Percentiles rank a stretch among this genome's conserved stretches.
These are phyloP conservation scores for Penicillium sclerotigenum DNA, from an alignment of 2,329 filamentous ascomycete species.

Conservation along the genomic window DNA sequence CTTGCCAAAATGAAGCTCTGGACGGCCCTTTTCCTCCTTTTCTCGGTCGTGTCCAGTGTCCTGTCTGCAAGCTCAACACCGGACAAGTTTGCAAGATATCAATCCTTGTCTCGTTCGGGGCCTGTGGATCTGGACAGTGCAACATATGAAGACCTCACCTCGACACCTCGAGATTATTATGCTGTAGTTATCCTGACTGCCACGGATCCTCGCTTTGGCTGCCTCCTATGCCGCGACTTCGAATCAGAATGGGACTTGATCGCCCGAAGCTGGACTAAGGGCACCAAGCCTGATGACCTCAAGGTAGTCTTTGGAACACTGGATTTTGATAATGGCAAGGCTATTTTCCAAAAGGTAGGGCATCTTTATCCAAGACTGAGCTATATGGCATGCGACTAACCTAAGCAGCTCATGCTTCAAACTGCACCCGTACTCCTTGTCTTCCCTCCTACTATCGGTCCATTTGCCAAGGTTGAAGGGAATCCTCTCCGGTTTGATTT, in stretches of 20 bases:
- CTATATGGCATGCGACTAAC: constrained; percentile 10
- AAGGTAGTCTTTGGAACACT: constrained; percentile 75
- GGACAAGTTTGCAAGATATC: constrained; percentile 70
- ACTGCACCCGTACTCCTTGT: constrained; percentile 87
- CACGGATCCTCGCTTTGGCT: constrained; percentile 76
- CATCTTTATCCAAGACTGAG: background rate
- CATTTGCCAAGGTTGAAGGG: constrained; percentile 66
- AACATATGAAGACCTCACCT: constrained; percentile 71
- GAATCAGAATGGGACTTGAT: constrained; percentile 92
- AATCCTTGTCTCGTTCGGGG: constrained; percentile 62
- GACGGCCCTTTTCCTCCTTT: constrained; percentile 40
- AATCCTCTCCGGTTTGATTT: constrained; percentile 84
- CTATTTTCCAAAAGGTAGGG: constrained; percentile 79
- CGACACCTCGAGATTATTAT: constrained; percentile 76
- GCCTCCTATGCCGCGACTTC: constrained; percentile 82
- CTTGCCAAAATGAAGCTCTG: constrained; percentile 36
- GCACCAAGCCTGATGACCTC: constrained; percentile 58
- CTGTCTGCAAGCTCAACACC: constrained; percentile 54
- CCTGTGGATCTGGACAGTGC: constrained; percentile 76
- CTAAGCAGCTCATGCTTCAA: constrained; percentile 75
- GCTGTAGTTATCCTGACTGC: constrained; percentile 83
- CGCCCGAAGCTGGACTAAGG: constrained; percentile 79
- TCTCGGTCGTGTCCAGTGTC: constrained; percentile 28
- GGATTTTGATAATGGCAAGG: constrained; percentile 82
- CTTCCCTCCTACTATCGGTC: constrained; percentile 80